phyloP scores from a whole-genome alignment of 306 rosid species.

The Medicago lupulina region DNA sequence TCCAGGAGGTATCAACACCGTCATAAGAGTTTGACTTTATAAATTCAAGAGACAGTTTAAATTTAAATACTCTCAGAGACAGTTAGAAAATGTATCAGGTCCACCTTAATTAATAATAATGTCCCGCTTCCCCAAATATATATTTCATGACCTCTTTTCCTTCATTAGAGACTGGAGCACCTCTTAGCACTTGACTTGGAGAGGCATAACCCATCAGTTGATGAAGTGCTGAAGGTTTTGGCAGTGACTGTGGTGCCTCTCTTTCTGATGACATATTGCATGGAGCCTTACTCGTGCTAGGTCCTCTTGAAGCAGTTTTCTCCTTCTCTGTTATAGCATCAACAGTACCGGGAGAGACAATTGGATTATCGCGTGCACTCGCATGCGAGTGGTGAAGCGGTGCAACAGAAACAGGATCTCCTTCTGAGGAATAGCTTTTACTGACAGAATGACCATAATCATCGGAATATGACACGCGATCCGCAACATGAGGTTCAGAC shows the following conservation, averaged over 20 bases:
- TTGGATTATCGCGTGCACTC: constrained; percentile 35
- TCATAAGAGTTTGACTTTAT: too few species aligned
- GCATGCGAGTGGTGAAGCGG: constrained; percentile 15
- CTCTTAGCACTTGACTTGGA: constrained; percentile 70
- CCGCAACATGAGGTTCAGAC: constrained; percentile 38
- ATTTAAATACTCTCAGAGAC: too few species aligned
- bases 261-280: constrained; percentile 52
- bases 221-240: constrained; percentile 77
- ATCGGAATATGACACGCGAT: constrained; percentile 69
- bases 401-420: constrained; percentile 46
- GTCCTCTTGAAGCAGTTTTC: constrained; percentile 46
- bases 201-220: constrained; percentile 90
- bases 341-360: constrained; percentile 37
- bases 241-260: constrained; percentile 31
- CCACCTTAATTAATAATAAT: too few species aligned
- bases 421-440: constrained; percentile 69
- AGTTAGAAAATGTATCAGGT: too few species aligned
- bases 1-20: too few species aligned
- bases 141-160: constrained; percentile 32
- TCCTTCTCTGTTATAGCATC: constrained; percentile 43
- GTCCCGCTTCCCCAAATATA: too few species aligned
- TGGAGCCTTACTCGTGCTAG: constrained; percentile 41
- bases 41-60: too few species aligned
- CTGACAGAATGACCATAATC: constrained; percentile 57
- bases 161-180: constrained; percentile 42